Percentiles rank a stretch among this genome's conserved stretches.
Evolutionary conservation across 176 grass and related monocot genomes (phyloP).

Genomic region (Cenchrus purpureus): DNA sequence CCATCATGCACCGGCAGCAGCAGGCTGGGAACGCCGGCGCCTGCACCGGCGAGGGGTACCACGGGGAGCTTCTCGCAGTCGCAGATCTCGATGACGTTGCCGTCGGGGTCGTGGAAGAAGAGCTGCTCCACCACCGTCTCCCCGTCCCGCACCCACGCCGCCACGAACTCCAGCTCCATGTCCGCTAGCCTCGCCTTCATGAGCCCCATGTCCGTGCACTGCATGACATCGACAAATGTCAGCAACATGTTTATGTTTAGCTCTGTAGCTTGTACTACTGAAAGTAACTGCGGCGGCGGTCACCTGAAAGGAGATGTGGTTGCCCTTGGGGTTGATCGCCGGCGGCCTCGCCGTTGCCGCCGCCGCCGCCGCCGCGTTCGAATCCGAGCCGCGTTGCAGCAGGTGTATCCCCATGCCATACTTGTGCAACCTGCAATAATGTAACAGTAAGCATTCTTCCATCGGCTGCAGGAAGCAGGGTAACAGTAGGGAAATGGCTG

Average conservation of each 20-base stretch:
- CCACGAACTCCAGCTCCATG: conserved; percentile 50
- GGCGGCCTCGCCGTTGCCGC: not conserved
- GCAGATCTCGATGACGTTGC: conserved; percentile 84
- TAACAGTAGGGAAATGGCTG: conserved; percentile 2
- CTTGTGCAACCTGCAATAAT: conserved; percentile 60
- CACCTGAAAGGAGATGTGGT: conserved; percentile 88
- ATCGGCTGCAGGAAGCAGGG: fast-evolving
- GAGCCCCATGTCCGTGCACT: conserved; percentile 59
- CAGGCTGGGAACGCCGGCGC: not conserved
- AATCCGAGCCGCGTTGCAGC: conserved; percentile 49
- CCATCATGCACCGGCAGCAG: not conserved
- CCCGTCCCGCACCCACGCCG: conserved; percentile 48
- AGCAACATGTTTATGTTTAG: not conserved
- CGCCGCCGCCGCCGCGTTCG: not conserved
- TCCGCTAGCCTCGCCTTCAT: conserved; percentile 50
- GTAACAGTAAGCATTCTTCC: not conserved
- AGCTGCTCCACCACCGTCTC: conserved; percentile 66
- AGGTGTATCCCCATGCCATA: conserved; percentile 76
- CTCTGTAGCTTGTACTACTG: no score
- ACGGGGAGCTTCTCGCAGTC: conserved; percentile 75
- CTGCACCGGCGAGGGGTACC: conserved; percentile 22
- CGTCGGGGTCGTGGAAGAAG: conserved; percentile 87
- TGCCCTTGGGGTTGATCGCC: conserved; percentile 69
- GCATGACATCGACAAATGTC: not conserved
- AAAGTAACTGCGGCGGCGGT: not conserved